Conservation (phyloP, 164 flowering plant genomes). For the Magnolia kwangsiensis region DNA sequence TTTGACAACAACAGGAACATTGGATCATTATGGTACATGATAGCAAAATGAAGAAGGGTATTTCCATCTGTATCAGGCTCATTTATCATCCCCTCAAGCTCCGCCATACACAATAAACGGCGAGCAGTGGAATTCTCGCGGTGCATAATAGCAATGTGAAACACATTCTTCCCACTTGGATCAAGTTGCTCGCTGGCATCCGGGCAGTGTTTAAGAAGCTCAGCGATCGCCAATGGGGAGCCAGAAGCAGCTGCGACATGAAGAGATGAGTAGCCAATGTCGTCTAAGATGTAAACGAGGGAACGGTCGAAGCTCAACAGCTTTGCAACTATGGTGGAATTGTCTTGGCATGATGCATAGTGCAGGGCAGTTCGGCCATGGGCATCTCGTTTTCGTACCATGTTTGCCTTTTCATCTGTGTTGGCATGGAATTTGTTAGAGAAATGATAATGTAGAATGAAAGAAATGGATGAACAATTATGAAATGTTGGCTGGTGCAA, state of each 20-base stretch:
- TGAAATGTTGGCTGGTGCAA: no score
- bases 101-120: neutral
- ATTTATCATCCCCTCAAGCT: neutral
- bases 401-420: neutral
- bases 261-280: slow-evolving; percentile 3
- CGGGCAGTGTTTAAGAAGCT: slow-evolving; percentile 6
- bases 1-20: neutral
- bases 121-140: no score
- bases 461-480: neutral
- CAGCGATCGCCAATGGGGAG: neutral
- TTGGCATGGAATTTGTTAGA: neutral
- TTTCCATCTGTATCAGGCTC: neutral
- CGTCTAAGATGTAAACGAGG: neutral
- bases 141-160: neutral
- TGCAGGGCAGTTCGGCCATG: slow-evolving; percentile 8
- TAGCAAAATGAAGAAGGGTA: slow-evolving; percentile 5
- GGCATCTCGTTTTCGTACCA: neutral
- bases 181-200: slow-evolving; percentile 5
- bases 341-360: slow-evolving; percentile 2
- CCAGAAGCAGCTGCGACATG: slow-evolving; percentile 7
- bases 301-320: neutral
- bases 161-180: neutral
- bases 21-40: neutral
- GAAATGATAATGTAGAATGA: neutral
- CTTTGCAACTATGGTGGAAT: neutral